These are phyloP conservation scores for Metschnikowia corniflorae DNA, from an alignment of 805 yeast species.

Conservation along the genomic window DNA sequence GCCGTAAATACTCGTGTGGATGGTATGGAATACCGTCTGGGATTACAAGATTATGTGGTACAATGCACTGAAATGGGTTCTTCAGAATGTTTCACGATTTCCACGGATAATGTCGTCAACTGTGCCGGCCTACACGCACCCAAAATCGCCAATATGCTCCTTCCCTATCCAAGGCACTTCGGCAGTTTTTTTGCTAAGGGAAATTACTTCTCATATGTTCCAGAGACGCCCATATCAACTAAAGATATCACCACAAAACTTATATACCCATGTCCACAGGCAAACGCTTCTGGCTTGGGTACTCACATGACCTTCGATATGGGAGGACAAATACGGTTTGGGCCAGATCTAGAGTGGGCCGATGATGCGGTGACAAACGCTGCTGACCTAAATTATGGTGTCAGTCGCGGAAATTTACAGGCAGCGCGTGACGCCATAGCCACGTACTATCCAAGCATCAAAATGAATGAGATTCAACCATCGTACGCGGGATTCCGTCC, in stretches of 20 bases:
- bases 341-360: slow-evolving; percentile 88
- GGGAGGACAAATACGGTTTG: slow-evolving; percentile 76
- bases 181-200: slow-evolving; percentile 78
- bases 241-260: slow-evolving; percentile 27
- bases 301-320: slow-evolving; percentile 83
- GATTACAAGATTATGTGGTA: slow-evolving; percentile 22
- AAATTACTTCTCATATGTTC: slow-evolving; percentile 62
- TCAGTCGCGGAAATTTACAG: slow-evolving; percentile 45
- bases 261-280: slow-evolving; percentile 75
- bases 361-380: slow-evolving; percentile 28
- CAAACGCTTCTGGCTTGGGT: slow-evolving; percentile 71
- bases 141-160: slow-evolving; percentile 60
- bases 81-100: slow-evolving; percentile 37
- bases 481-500: slow-evolving; percentile 85
- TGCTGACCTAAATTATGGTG: slow-evolving; percentile 42
- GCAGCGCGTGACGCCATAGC: slow-evolving; percentile 57
- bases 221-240: slow-evolving; percentile 38
- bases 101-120: slow-evolving; percentile 61
- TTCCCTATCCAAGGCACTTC: slow-evolving; percentile 59
- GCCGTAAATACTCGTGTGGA: slow-evolving; percentile 60
- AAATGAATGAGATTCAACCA: slow-evolving; percentile 50
- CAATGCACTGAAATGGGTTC: slow-evolving; percentile 27
- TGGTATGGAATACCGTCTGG: slow-evolving; percentile 28
- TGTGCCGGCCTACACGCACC: slow-evolving; percentile 81
- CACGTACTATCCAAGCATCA: slow-evolving; percentile 61